phyloP scores from a whole-genome alignment of 1,284 basidiomycete species.

The Microbotryum violaceum region DNA sequence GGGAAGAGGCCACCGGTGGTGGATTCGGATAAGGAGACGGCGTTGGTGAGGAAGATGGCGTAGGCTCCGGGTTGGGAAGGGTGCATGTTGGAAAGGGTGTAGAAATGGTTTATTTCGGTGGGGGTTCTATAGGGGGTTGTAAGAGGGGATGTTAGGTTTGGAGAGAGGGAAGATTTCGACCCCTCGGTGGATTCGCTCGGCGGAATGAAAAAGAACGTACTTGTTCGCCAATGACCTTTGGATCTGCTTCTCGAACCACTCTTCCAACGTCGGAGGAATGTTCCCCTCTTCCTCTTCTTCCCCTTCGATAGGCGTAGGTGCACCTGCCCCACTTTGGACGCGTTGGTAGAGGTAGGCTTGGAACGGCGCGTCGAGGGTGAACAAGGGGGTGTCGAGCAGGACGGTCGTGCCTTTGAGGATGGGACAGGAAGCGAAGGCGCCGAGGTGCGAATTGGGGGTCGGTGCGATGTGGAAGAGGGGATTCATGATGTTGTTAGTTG shows the following conservation, averaged over 20 bases:
- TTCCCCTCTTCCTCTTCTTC: slow-evolving; percentile 19
- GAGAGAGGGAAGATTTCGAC: too few relatives aligned
- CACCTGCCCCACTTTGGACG: slow-evolving; percentile 7
- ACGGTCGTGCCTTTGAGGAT: slow-evolving; percentile 26
- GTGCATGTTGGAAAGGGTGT: slow-evolving; percentile 30
- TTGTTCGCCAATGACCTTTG: background rate
- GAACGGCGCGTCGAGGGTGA: slow-evolving; percentile 26
- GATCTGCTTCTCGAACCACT: slow-evolving; percentile 22
- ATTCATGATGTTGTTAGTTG: too few relatives aligned
- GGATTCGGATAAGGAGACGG: slow-evolving; percentile 14
- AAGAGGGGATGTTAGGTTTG: background rate
- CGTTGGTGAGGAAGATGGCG: slow-evolving; percentile 34
- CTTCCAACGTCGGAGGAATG: slow-evolving; percentile 11
- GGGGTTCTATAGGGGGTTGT: slow-evolving; percentile 5
- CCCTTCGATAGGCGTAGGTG: slow-evolving; percentile 23
- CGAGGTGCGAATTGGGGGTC: slow-evolving; percentile 24
- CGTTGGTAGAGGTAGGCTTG: slow-evolving; percentile 24
- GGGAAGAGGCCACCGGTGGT: slow-evolving; percentile 31
- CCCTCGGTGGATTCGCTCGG: too few relatives aligned
- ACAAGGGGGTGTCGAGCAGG: slow-evolving; percentile 31
- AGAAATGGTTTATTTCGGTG: slow-evolving; percentile 16
- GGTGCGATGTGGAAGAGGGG: slow-evolving; percentile 14
- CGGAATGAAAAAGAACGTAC: too few relatives aligned
- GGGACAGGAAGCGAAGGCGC: slow-evolving; percentile 17
- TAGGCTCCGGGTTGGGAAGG: slow-evolving; percentile 25